Evolutionary conservation across 139 green algal species (phyloP).

Genomic region (Deuterostichococcus epilithicus): DNA sequence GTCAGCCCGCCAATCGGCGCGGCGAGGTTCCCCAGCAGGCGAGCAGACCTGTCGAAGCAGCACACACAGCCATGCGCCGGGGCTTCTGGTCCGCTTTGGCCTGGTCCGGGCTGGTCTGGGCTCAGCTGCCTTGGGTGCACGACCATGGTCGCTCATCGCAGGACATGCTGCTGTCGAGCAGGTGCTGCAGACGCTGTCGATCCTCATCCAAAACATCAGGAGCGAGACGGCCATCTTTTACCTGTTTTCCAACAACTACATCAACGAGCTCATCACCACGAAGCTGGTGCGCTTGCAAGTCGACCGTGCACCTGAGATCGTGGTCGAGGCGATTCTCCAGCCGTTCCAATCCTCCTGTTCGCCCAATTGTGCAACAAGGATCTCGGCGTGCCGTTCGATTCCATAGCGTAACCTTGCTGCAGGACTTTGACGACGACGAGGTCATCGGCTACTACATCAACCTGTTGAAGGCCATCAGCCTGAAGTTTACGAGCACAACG

Average conservation of each 20-base stretch:
- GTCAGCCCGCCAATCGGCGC: constrained; percentile 60
- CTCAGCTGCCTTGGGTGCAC: too few species aligned
- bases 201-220: constrained; percentile 95
- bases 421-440: constrained; percentile 97
- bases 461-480: constrained; percentile 92
- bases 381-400: too few species aligned
- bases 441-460: constrained; percentile 94
- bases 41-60: constrained; percentile 5
- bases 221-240: constrained; percentile 88
- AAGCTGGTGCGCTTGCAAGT: not conserved
- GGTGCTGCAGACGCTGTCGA: constrained; percentile 87
- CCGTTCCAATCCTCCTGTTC: too few species aligned
- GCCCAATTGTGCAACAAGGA: too few species aligned
- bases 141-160: too few species aligned
- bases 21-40: constrained; percentile 81
- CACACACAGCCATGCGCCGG: too few species aligned
- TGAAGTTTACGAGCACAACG: constrained; percentile 86
- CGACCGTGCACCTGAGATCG: too few species aligned
- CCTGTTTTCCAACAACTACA: constrained; percentile 95
- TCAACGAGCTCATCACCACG: constrained; percentile 71
- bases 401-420: constrained; percentile 80
- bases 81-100: too few species aligned
- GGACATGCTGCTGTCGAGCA: constrained; percentile 12
- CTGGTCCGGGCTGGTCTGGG: too few species aligned
- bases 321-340: too few species aligned